Evolutionary conservation across 805 yeast genomes (phyloP).

Genomic region (Metschnikowia continentalis): DNA sequence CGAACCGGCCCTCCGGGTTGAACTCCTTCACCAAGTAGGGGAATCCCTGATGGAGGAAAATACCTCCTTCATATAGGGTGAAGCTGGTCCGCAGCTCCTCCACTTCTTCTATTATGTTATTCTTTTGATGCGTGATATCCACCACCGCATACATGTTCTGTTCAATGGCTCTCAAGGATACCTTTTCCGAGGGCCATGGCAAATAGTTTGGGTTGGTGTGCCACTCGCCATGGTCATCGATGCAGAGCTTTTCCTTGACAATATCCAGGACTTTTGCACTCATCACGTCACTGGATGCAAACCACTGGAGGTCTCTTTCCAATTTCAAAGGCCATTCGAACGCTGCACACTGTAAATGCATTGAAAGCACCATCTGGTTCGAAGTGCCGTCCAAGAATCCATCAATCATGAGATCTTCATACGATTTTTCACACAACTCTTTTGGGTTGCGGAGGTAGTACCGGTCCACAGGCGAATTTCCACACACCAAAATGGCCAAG

Average conservation of each 20-base stretch:
- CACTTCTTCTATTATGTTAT: slow-evolving; percentile 78
- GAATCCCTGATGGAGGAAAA: slow-evolving; percentile 88
- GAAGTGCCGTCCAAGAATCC: slow-evolving; percentile 32
- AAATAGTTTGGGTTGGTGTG: slow-evolving; percentile 46
- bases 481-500: slow-evolving; percentile 77
- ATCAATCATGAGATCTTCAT: slow-evolving; percentile 40
- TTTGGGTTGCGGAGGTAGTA: slow-evolving; percentile 71
- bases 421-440: slow-evolving; percentile 43
- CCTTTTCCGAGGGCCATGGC: slow-evolving; percentile 78
- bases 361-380: slow-evolving; percentile 52
- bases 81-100: slow-evolving; percentile 88
- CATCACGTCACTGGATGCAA: slow-evolving; percentile 36
- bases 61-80: slow-evolving; percentile 88
- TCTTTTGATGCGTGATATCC: slow-evolving; percentile 75
- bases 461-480: slow-evolving; percentile 81
- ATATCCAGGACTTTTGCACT: slow-evolving; percentile 23
- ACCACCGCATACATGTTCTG: slow-evolving; percentile 84
- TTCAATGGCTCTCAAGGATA: slow-evolving; percentile 78
- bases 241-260: slow-evolving; percentile 36
- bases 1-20: slow-evolving; percentile 71
- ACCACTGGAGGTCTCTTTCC: slow-evolving; percentile 52
- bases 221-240: slow-evolving; percentile 27
- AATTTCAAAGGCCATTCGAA: slow-evolving; percentile 68
- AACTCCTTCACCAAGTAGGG: slow-evolving; percentile 85
- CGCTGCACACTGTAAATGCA: slow-evolving; percentile 93